Conservation (phyloP, 768 basidiomycete species). For the Amanita pallidorosea region DNA sequence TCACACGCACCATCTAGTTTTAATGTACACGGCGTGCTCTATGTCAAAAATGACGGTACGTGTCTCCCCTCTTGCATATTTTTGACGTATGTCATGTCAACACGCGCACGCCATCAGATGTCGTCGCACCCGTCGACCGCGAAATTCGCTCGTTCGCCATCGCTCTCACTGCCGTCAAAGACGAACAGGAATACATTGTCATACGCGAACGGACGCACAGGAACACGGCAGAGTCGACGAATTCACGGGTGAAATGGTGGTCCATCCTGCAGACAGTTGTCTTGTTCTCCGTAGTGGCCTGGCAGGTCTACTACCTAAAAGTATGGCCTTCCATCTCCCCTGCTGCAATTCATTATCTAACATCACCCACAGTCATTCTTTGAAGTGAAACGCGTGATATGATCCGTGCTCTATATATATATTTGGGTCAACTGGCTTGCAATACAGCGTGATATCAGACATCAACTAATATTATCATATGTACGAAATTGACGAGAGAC, state of each 20-base stretch:
- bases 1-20: slow-evolving; percentile 42
- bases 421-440: background rate
- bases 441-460: background rate
- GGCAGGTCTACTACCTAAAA: slow-evolving; percentile 98
- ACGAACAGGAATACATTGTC: slow-evolving; percentile 98
- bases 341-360: slow-evolving; percentile 4
- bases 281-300: slow-evolving; percentile 82
- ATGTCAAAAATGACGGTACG: slow-evolving; percentile 81
- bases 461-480: slow-evolving; percentile 1
- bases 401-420: slow-evolving; percentile 16
- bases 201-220: slow-evolving; percentile 88
- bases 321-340: slow-evolving; percentile 27
- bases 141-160: slow-evolving; percentile 83
- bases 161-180: slow-evolving; percentile 83
- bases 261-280: slow-evolving; percentile 84
- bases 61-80: slow-evolving; percentile 1
- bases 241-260: slow-evolving; percentile 98
- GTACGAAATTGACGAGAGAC: background rate
- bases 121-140: slow-evolving; percentile 90
- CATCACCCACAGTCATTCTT: slow-evolving; percentile 58
- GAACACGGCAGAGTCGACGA: slow-evolving; percentile 90
- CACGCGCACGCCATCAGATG: slow-evolving; percentile 29
- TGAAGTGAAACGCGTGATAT: slow-evolving; percentile 85
- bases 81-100: background rate
- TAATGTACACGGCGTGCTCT: slow-evolving; percentile 97